Base-by-base conservation (phyloP, 1,284 basidiomycete genomes). In the Tetrapyrgos nigripes region DNA sequence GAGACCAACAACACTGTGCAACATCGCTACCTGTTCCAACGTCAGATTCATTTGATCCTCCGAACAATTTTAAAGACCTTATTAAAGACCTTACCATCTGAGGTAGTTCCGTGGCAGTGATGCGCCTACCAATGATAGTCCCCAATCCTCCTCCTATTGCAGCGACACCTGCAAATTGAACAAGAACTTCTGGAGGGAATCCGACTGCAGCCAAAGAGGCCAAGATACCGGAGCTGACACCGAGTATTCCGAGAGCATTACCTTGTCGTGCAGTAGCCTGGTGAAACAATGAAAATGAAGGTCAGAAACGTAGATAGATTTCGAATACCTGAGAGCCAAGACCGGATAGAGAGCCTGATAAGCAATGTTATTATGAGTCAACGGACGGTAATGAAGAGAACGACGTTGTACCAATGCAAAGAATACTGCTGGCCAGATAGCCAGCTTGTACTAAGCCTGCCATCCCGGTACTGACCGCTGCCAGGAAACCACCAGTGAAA, bases 401-500 rank as follows among this genome's bases (percentile, higher is more conserved):
- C 29, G 24, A 29, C 5, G n/a, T 57, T 62, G 59, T 69, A 87
- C 91, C 86, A 61, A 94, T 94, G 70, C 92, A 93, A 48, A 94
- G 83, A 44, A 94, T 73, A 66, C 90, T 93, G 67, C 90, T 92
- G 0, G 90, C 84, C 55, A 94, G 72, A 68, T 94, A 94, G 17
- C 93, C 92, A 3, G 92, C 92, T 71, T 93, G 91, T 2, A 93
- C 89, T 40, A 94, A 81, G n/a, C 93, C 93, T 13, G 83, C 86
- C 85, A 91, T 88, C 35, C 92, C 92, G 3, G 91, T 91, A 66
- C 85, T 89, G 13, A 89, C 90, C 37, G 92, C 90, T 55, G 86
- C 85, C 56, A 94, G 71, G 74, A 92, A 93, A 1, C 89, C 93
- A 43, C 90, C 90, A 2, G 89, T 87, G 69, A 94, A 94, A 3